These are phyloP conservation scores for Aspergillus luchuensis DNA, from an alignment of 2,329 filamentous ascomycete genomes.

Conservation along the genomic window DNA sequence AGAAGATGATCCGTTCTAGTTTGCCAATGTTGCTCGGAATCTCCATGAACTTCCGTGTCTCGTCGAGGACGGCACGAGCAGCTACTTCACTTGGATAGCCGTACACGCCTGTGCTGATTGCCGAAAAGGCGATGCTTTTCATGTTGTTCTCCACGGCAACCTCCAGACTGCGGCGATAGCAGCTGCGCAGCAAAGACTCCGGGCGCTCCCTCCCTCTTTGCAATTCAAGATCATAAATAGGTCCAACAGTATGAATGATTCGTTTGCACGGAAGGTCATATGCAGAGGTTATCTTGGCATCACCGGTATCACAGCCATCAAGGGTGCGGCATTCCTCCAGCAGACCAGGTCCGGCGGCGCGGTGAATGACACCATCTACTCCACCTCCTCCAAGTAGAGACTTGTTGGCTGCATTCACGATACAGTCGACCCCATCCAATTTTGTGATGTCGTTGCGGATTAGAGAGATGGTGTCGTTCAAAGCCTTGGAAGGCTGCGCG, in stretches of 20 bases:
- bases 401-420: constrained; percentile 90
- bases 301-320: constrained; percentile 73
- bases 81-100: constrained; percentile 78
- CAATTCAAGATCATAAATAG: constrained; percentile 62
- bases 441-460: constrained; percentile 79
- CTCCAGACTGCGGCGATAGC: constrained; percentile 72
- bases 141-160: constrained; percentile 69
- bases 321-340: constrained; percentile 71
- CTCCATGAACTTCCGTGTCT: constrained; percentile 59
- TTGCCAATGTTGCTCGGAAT: constrained; percentile 41
- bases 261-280: constrained; percentile 74
- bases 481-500: constrained; percentile 49
- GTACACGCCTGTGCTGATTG: constrained; percentile 86
- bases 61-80: constrained; percentile 68
- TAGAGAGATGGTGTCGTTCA: constrained; percentile 62
- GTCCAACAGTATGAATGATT: constrained; percentile 90
- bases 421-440: constrained; percentile 69
- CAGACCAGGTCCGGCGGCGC: constrained; percentile 72
- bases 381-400: constrained; percentile 83
- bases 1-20: constrained; percentile 78
- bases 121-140: constrained; percentile 76
- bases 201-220: constrained; percentile 36
- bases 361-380: constrained; percentile 85
- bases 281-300: constrained; percentile 78
- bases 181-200: constrained; percentile 54